Conservation (phyloP, 2,329 filamentous ascomycete species). For the Fusarium foetens region DNA sequence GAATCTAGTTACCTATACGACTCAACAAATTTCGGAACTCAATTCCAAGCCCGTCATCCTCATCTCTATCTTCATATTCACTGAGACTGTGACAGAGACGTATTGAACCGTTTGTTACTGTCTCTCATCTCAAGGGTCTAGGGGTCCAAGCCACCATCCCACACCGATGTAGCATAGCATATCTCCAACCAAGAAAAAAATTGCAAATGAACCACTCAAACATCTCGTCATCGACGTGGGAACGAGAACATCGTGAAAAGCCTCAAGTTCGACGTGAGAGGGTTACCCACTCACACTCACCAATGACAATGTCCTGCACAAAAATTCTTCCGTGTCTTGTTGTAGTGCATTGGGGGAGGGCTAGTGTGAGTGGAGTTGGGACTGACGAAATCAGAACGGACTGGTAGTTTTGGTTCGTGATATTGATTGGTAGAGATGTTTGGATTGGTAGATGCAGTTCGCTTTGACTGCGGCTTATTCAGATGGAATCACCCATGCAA, state of each 20-base stretch:
- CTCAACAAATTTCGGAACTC: background rate
- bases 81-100: background rate
- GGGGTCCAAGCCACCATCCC: constrained; percentile 22
- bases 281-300: constrained; percentile 22
- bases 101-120: constrained; percentile 13
- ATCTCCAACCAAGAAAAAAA: constrained; percentile 16
- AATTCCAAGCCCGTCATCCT: background rate
- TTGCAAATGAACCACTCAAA: background rate
- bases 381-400: constrained; percentile 2
- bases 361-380: constrained; percentile 34
- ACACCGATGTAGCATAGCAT: constrained; percentile 20
- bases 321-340: constrained; percentile 19
- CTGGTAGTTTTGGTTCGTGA: background rate
- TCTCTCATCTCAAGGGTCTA: constrained; percentile 14
- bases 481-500: background rate
- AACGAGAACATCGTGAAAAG: constrained; percentile 31
- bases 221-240: constrained; percentile 25
- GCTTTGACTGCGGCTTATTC: constrained; percentile 16
- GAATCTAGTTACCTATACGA: background rate
- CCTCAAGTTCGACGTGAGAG: constrained; percentile 39
- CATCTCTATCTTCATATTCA: background rate
- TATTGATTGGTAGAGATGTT: background rate
- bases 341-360: background rate
- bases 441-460: background rate
- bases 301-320: background rate